Evolutionary conservation across 2,329 filamentous ascomycete species (phyloP), one percentile per base, ranked within the genome.

Genomic region (Fusarium circinatum): DNA sequence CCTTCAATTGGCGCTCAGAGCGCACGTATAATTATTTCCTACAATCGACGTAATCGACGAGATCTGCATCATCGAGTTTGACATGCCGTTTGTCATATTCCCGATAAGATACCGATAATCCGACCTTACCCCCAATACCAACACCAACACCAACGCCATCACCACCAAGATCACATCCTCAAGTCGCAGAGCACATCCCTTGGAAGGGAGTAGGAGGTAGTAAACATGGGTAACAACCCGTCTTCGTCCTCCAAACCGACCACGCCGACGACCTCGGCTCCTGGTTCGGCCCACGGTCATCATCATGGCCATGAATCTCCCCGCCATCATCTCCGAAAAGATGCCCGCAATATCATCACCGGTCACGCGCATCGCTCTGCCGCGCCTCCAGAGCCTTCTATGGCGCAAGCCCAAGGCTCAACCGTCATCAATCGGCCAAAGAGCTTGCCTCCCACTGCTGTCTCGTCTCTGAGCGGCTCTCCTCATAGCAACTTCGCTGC

Each of bases 371-470:
- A 89, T 75, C 86, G 88, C 73, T 87, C 86, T 67, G 87, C 86
- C 76, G 89, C 88, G 62, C 89, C 89, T 55, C 90, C 90, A 67
- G 90, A 91, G 82, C 86, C 88, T 60, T 91, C 90, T 57, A 86
- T 89, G 71, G 86, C 89, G 73, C 89, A 90, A 80, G 89, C 89
- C 57, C 86, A 88, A 65, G 89, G 88, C 75, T 89, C 87, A 65
- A 88, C 86, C 70, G 84, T 84, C 70, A 83, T 84, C 78, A 85
- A 84, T 77, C 82, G 83, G 14, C 81, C 84, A 64, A 85, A 84
- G 77, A 85, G 84, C 79, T 80, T 86, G 71, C 86, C 87, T 65
- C 81, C 85, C 59, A 86, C 85, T 34, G 85, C 86, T 71, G 83
- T 87, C 70, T 86, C 86, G 57, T 86, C 85, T 66, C 83, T 87